Evolutionary conservation across 768 basidiomycete genomes (phyloP), one percentile per base, ranked within the genome.

Genomic region (Asterophora parasitica): DNA sequence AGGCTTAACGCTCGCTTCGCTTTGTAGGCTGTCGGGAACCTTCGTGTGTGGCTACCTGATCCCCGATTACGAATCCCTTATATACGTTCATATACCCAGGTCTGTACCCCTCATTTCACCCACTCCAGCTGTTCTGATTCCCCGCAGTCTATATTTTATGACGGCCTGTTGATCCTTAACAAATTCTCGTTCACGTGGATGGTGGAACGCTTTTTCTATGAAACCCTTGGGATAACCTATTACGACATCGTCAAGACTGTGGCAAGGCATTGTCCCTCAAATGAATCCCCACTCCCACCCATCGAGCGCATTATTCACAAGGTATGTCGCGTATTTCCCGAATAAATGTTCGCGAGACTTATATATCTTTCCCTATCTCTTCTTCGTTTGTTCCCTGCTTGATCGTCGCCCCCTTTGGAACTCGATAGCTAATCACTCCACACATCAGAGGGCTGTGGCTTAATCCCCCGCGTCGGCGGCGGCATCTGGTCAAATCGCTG

Each of bases 381-480:
- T 52, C 23, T 44, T 39, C 36, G 34, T 43, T 51, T 50, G n/a
- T 16, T n/a, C 28, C 28, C 30, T 31, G 9, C 20, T 26, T 38
- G 19, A 48, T 26, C 13, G 35, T n/a, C 11, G 32, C 16, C 8
- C n/a, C 20, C 11, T 13, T 30, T 35, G 33, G 9, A n/a, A 30
- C 27, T 48, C 28, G 26, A 10, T 58, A 89, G 87, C 67, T 82
- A 33, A 65, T 85, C 16, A 71, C 76, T 1, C 74, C 75, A 8
- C 77, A 83, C 48, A 66, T 83, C 44, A 76, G 75, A 60, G 79
- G 78, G 0, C 68, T 75, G 32, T 90, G 84, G 79, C 74, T 69
- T 43, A 91, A 89, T 56, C 82, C 81, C 7, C 72, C 85, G 1
- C 72, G 88, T 38, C 74, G 81, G 43, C 73, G 88, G 35, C 70